Percentiles rank a stretch among this genome's conserved stretches.
Evolutionary conservation across 140 eudicot genomes (phyloP).

Genomic region (Eryngium alpinum): DNA sequence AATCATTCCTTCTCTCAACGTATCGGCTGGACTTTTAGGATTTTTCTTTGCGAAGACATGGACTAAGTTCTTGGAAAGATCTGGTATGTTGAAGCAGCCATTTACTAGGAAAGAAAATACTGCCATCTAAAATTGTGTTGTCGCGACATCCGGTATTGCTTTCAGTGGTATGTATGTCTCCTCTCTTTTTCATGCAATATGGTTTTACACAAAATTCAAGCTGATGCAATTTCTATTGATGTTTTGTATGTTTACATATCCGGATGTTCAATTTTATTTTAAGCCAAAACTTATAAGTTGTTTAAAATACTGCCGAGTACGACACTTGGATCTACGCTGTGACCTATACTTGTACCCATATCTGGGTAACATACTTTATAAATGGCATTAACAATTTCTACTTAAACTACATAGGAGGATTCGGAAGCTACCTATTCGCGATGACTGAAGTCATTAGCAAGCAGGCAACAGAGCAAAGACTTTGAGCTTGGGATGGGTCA

Average conservation of each 20-base stretch:
- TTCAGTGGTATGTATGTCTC: conserved; percentile 33
- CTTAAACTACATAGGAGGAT: conserved; percentile 28
- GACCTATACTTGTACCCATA: background rate
- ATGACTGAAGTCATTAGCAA: conserved; percentile 35
- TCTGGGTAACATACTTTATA: background rate
- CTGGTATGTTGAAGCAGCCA: conserved; percentile 33
- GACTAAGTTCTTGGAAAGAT: conserved; percentile 28
- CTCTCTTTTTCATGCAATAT: background rate
- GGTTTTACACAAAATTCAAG: background rate
- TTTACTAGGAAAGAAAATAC: conserved; percentile 42
- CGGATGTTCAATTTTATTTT: too few relatives aligned
- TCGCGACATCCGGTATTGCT: conserved; percentile 40
- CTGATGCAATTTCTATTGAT: background rate
- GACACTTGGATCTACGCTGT: too few relatives aligned
- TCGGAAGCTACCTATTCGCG: conserved; percentile 39
- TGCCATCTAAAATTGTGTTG: conserved; percentile 38
- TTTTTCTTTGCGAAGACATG: conserved; percentile 28
- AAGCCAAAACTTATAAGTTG: too few relatives aligned
- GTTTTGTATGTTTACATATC: background rate
- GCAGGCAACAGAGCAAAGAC: conserved; percentile 14
- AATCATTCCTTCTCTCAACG: conserved; percentile 24
- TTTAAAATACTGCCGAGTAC: too few relatives aligned
- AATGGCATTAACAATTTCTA: background rate
- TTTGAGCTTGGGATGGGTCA: conserved; percentile 28
- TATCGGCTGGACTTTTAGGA: conserved; percentile 25